Base-by-base conservation (phyloP, 176 grass and related monocot genomes). In the Zea luxurians region DNA sequence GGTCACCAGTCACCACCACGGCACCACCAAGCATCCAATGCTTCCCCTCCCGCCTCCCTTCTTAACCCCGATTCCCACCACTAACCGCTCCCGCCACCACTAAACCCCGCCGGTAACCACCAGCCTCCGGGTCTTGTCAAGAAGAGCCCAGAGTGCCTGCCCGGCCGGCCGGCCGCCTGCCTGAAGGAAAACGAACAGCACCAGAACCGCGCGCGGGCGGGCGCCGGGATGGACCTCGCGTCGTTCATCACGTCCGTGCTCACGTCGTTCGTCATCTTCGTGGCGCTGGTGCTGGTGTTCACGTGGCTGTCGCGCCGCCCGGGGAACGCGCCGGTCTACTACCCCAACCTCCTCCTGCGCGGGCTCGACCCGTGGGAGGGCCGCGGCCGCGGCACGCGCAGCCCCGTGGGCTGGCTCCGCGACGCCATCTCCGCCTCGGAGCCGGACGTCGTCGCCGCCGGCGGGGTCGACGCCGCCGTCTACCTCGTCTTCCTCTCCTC, bases 401-500 rank as follows among this genome's bases (percentile, higher is more conserved):
- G 89, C 76, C 92, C 92, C 13, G 21, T 88, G 2, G 84, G 87
- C 9, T 99, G 96, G 96, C 63, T 96, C 83, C 42, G 35, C 0
- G 81, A 96, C 44, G 88, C 96, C 1, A 17, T 96, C 68, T 0
- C 13, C 12, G 92, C 90, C 2, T 79, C 88, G 0, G 92, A 96
- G 76, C 15, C 66, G 4, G 96, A 96, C 71, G 88, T 99, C 72
- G 68, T 99, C 43, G 88, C 86, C 57, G 88, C 83, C 0, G 73
- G 65, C 12, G 96, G 96, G 10, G 81, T 99, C 59, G 96, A 99
- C 69, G 92, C 96, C 72, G 88, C 92, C 42, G 88, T 88, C 42
- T 99, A 99, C 74, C 87, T 99, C 59, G 21, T 96, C 60, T 99
- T 99, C 78, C 88, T 99, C 62, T 78, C 86, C 15, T 87, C 96